A percentile compares a stretch with the other conserved stretches of the same genome.
Evolutionary conservation across 345 rosid species (phyloP).

Genomic region (Aurinia saxatilis): DNA sequence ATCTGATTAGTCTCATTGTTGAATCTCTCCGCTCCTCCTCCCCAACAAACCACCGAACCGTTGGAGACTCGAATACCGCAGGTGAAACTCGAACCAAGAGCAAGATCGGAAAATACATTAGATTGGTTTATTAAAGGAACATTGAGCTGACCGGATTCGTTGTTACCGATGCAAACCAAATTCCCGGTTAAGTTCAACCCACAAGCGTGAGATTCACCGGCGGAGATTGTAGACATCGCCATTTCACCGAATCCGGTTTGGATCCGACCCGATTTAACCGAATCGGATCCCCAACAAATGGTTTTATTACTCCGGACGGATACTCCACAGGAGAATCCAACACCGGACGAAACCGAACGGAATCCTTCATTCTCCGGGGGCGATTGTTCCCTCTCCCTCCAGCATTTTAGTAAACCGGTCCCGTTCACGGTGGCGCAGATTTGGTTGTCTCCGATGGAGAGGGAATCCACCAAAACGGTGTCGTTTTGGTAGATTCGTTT

Average conservation of each 20-base stretch:
- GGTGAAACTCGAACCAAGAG: slow-evolving; percentile 55
- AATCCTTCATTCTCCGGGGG: slow-evolving; percentile 17
- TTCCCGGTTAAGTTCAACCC: slow-evolving; percentile 53
- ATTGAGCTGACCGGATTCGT: slow-evolving; percentile 47
- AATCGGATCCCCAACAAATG: slow-evolving; percentile 54
- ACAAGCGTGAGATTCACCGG: slow-evolving; percentile 69
- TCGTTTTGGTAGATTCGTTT: slow-evolving; percentile 44
- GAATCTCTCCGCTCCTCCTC: slow-evolving; percentile 36
- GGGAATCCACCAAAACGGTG: slow-evolving; percentile 31
- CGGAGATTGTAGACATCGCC: slow-evolving; percentile 47
- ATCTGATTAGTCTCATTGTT: slow-evolving; percentile 26
- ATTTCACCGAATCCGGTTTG: slow-evolving; percentile 38
- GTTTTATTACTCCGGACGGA: slow-evolving; percentile 13
- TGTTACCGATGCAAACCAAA: slow-evolving; percentile 51
- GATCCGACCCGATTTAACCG: slow-evolving; percentile 22
- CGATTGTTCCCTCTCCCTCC: slow-evolving; percentile 35
- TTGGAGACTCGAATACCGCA: slow-evolving; percentile 50
- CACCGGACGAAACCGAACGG: slow-evolving; percentile 54
- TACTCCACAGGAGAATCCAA: slow-evolving; percentile 70
- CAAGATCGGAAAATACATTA: slow-evolving; percentile 35
- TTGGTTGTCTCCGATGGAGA: slow-evolving; percentile 60
- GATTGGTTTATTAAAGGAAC: slow-evolving; percentile 37
- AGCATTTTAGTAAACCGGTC: slow-evolving; percentile 40
- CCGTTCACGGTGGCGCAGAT: slow-evolving; percentile 52
- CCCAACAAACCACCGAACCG: slow-evolving; percentile 70